Evolutionary conservation across 1,284 basidiomycete genomes (phyloP), one percentile per base, ranked within the genome.

Genomic region (Fomitopsis palustris): DNA sequence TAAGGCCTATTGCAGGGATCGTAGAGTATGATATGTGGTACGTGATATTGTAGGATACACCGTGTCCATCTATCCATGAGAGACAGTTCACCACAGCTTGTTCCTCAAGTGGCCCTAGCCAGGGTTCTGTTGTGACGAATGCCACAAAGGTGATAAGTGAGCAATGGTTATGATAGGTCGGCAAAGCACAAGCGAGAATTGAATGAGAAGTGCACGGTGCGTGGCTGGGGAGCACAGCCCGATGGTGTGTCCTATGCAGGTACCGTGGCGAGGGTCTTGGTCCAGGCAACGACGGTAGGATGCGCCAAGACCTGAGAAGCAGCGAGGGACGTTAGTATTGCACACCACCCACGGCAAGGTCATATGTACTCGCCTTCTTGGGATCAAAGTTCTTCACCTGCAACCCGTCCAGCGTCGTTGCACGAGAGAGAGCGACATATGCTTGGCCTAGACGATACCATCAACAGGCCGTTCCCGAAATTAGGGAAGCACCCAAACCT

Each of bases 381-480:
- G 85, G 74, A 65, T 87, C 78, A 74, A 98, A 98, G 59, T 90
- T 87, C 7, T 89, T 74, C 9, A 98, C 90, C 72, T 98, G 90
- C 31, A 98, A 77, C 0, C 89, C 85, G 33, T 90, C 86, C 67
- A 97, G 80, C 16, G 81, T 87, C 0, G 93, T 97, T 5, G 96
- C 96, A 49, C 96, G 88, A 9, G 94, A 96, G 17, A 98, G 81
- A 0, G 96, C 96, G 43, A 97, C 95, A 71, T 98, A 98, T 3
- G 93, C 93, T 85, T 79, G 64, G 17, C 76, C 74, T 75, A 25
- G 38, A 16, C 56, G 17, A 47, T 1, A 54, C 38, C 16, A 16
- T 47, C 45, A 47, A 33, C n/a, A 37, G 38, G 38, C 45, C 21
- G 61, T 31, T 68, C 60, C 19, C 19, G n/a, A n/a, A n/a, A 23